These are phyloP conservation scores for Backusella mclennaniae DNA, from an alignment of 192 early-diverging fungal species.

Conservation along the genomic window DNA sequence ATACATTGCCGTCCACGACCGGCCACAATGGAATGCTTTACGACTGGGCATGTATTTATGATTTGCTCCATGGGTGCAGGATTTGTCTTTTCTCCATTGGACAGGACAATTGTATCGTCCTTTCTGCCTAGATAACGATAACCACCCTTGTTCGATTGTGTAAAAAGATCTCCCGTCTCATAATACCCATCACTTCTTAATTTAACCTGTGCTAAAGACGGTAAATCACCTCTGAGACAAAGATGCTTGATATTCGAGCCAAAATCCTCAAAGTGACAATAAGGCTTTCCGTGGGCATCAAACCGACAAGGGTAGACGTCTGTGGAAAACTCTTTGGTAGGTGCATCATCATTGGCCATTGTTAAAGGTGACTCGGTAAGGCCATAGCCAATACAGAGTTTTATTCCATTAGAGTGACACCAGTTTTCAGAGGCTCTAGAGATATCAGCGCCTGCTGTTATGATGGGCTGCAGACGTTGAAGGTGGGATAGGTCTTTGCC, in stretches of 20 bases:
- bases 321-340: not conserved
- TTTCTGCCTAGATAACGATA: slow-evolving; percentile 15
- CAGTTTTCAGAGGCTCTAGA: not conserved
- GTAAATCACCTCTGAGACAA: not conserved
- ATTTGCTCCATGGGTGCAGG: slow-evolving; percentile 24
- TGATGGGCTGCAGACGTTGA: not conserved
- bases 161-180: slow-evolving; percentile 26
- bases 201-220: slow-evolving; percentile 4
- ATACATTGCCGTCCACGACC: slow-evolving; percentile 11
- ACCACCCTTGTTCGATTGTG: not conserved
- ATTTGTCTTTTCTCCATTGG: slow-evolving; percentile 38
- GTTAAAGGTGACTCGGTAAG: not conserved
- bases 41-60: not conserved
- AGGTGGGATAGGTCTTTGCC: not conserved
- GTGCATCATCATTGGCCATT: not conserved
- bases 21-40: slow-evolving; percentile 14
- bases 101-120: slow-evolving; percentile 16
- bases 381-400: not conserved
- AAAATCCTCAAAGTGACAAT: not conserved
- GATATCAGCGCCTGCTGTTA: not conserved
- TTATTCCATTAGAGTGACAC: not conserved
- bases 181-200: slow-evolving; percentile 15
- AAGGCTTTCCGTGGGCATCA: not conserved
- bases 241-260: slow-evolving; percentile 1
- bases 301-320: not conserved